A percentile compares a stretch with the other conserved stretches of the same genome.
phyloP scores from a whole-genome alignment of 2,329 filamentous ascomycete species.

The Alternaria metachromatica region DNA sequence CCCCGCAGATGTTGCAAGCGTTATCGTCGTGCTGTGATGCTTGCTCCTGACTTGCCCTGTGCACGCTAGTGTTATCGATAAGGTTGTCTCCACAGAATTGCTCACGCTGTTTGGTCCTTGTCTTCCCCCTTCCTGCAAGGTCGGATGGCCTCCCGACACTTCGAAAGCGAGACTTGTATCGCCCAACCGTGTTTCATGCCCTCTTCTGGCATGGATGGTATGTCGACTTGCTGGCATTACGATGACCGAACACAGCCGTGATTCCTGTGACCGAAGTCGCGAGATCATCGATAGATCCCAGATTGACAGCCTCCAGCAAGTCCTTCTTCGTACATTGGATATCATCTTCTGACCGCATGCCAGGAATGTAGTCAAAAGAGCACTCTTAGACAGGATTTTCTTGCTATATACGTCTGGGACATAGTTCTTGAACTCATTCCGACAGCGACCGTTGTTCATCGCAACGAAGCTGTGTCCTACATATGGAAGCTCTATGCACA shows the following conservation, averaged over 20 bases:
- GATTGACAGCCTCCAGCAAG: constrained; percentile 36
- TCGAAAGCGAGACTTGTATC: neutral
- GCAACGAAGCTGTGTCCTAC: constrained; percentile 33
- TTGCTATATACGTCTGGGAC: constrained; percentile 11
- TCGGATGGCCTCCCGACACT: neutral
- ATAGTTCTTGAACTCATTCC: constrained; percentile 28
- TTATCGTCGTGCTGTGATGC: neutral
- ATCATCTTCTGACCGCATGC: neutral
- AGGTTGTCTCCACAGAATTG: neutral
- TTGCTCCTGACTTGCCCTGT: neutral
- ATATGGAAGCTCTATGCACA: constrained; percentile 38
- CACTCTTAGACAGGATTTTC: neutral
- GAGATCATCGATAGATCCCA: constrained; percentile 24
- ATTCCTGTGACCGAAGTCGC: neutral
- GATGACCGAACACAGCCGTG: neutral
- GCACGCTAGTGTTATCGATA: neutral
- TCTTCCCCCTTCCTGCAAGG: neutral
- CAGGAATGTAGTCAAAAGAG: neutral
- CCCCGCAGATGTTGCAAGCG: neutral
- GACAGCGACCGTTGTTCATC: constrained; percentile 33
- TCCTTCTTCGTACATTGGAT: neutral
- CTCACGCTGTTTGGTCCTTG: neutral
- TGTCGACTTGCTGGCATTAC: neutral
- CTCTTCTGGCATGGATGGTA: neutral
- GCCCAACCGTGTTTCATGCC: neutral